A percentile compares a stretch with the other conserved stretches of the same genome.
phyloP scores from a whole-genome alignment of 2,329 filamentous ascomycete species.

The Whalleya microplaca region DNA sequence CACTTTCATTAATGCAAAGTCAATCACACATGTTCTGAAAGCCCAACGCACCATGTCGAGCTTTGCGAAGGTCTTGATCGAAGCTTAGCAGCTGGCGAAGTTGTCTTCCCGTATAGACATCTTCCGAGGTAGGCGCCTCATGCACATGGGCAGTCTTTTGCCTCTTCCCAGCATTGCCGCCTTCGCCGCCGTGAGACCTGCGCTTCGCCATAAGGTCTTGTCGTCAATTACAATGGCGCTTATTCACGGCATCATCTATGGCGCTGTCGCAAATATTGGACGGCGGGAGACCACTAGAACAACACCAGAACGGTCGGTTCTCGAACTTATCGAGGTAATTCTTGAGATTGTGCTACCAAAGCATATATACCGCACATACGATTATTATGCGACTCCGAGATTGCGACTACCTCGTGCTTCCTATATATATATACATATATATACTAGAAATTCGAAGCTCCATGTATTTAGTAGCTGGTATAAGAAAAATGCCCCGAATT shows the following conservation, averaged over 20 bases:
- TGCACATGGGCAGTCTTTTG: constrained; percentile 55
- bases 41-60: constrained; percentile 62
- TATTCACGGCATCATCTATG: constrained; percentile 20
- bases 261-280: neutral
- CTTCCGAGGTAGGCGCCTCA: constrained; percentile 61
- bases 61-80: constrained; percentile 68
- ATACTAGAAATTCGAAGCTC: constrained; percentile 5
- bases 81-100: constrained; percentile 71
- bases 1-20: neutral
- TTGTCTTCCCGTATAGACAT: constrained; percentile 66
- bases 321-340: neutral
- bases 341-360: neutral
- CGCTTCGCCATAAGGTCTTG: constrained; percentile 34
- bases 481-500: constrained; percentile 24
- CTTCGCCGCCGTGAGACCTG: constrained; percentile 35
- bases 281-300: neutral
- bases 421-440: constrained; percentile 1
- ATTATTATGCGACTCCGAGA: too few species aligned
- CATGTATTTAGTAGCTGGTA: neutral
- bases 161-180: constrained; percentile 54
- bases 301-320: neutral
- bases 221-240: constrained; percentile 7
- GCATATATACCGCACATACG: neutral
- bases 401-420: too few species aligned
- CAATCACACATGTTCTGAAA: neutral